phyloP scores from a whole-genome alignment of 2,329 filamentous ascomycete species.

The Epicoccum nigrum region DNA sequence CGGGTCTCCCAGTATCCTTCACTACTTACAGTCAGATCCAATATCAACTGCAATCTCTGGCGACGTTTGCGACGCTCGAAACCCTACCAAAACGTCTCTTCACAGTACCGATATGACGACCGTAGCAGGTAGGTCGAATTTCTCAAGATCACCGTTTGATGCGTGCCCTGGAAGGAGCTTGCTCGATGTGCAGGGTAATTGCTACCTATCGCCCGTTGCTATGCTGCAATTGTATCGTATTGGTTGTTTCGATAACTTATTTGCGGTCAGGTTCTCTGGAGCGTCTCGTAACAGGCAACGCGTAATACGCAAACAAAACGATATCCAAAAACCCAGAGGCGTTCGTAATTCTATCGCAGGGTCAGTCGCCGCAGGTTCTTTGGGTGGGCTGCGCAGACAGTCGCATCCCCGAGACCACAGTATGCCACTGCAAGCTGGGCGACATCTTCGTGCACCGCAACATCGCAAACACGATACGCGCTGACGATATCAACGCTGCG shows the following conservation, averaged over 20 bases:
- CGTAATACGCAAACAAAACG: constrained; percentile 71
- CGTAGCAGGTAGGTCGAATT: too few species aligned
- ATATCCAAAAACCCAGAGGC: constrained; percentile 70
- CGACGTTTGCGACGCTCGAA: too few species aligned
- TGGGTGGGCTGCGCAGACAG: constrained; percentile 91
- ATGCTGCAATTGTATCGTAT: too few species aligned
- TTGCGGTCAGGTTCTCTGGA: constrained; percentile 60
- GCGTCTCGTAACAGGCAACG: constrained; percentile 70
- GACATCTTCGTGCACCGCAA: constrained; percentile 91
- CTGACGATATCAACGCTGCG: constrained; percentile 75
- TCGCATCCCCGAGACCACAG: constrained; percentile 80
- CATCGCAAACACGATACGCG: constrained; percentile 81
- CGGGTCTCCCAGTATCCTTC: background rate
- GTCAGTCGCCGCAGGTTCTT: constrained; percentile 71
- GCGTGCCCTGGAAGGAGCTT: too few species aligned
- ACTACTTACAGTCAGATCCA: background rate
- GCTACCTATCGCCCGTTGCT: too few species aligned
- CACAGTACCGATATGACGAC: too few species aligned
- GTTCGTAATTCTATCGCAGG: constrained; percentile 70
- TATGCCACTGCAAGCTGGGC: constrained; percentile 78
- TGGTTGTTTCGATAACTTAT: background rate
- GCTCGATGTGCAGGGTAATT: too few species aligned
- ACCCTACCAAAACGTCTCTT: too few species aligned
- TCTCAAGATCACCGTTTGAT: too few species aligned
- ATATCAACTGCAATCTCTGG: background rate